Base-by-base conservation (phyloP, 305 asterid species). In the Fraxinus velutina region DNA sequence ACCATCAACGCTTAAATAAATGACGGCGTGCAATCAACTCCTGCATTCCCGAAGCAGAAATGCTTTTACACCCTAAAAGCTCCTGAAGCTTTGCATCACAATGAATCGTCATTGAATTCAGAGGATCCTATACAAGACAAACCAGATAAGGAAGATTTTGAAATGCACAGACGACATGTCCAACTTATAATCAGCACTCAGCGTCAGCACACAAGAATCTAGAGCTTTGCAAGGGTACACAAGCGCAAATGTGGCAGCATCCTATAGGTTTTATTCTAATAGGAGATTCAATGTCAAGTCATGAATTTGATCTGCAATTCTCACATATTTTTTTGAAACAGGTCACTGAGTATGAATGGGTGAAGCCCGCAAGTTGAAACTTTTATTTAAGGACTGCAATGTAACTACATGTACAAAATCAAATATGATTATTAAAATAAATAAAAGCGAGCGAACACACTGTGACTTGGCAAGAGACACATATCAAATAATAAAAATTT, bases 51-150 rank as follows among this genome's bases (percentile, higher is more conserved):
- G 85, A 47, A 0, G 91, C 92, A 83, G 97, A 91, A 85, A 92
- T 77, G 81, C 91, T 92, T 76, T 91, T 91, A 86, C 97, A 92
- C 81, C 92, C 91, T 37, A 90, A 83, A 37, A 92, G 95, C 85
- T 92, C 93, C 80, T 86, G 93, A 85, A 92, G 95, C 90, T 91
- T 91, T 0, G 84, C 79, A 83, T 91, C 97, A 80, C 95, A 92
- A 22, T 85, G 83, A 27, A 92, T 91, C 57, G 83, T 85, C 89
- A 83, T 87, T 10, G 97, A 81, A 82, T 88, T 91, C 83, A 81
- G 72, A 22, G 93, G 92, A 85, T 92, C 93, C 97, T 91, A 74
- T 78, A 83, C 34, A 62, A 78, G 50, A 75, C 81, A 81, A 80
- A 21, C 72, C 78, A 70, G 55, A 83, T 81, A 71, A 83, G 81